Evolutionary conservation across 257 asterid genomes (phyloP).

Genomic region (Agastache rugosa): DNA sequence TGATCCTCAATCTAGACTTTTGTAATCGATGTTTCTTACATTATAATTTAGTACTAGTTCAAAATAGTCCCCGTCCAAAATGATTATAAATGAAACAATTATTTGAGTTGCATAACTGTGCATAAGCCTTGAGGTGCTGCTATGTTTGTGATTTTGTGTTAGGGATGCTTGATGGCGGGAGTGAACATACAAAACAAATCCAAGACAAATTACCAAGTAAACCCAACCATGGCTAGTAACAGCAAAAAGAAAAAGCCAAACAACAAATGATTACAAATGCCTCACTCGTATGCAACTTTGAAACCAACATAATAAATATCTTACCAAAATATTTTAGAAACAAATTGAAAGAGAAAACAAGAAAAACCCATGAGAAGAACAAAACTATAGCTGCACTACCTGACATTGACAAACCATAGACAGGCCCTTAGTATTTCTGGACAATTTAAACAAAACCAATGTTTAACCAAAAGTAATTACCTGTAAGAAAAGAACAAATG

Average conservation of each 20-base stretch:
- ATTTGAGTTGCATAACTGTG: background rate
- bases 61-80: constrained; percentile 10
- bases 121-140: background rate
- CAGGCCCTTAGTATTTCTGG: constrained; percentile 21
- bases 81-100: background rate
- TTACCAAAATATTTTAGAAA: background rate
- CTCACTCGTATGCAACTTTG: background rate
- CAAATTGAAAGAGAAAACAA: background rate
- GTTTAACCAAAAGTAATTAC: constrained; percentile 51
- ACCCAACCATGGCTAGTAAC: background rate
- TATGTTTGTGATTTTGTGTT: background rate
- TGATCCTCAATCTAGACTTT: background rate
- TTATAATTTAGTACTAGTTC: background rate
- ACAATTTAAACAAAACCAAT: constrained; percentile 27
- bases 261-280: background rate
- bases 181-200: background rate
- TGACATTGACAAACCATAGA: background rate
- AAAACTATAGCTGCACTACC: background rate
- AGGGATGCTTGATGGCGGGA: background rate
- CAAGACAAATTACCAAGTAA: background rate
- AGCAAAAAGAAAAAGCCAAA: background rate
- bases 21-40: background rate
- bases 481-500: constrained; percentile 55
- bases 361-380: background rate
- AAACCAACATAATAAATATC: background rate